A percentile compares a stretch with the other conserved stretches of the same genome.
phyloP scores from a whole-genome alignment of 2,329 filamentous ascomycete species.

The Pseudocercospora fuligena region DNA sequence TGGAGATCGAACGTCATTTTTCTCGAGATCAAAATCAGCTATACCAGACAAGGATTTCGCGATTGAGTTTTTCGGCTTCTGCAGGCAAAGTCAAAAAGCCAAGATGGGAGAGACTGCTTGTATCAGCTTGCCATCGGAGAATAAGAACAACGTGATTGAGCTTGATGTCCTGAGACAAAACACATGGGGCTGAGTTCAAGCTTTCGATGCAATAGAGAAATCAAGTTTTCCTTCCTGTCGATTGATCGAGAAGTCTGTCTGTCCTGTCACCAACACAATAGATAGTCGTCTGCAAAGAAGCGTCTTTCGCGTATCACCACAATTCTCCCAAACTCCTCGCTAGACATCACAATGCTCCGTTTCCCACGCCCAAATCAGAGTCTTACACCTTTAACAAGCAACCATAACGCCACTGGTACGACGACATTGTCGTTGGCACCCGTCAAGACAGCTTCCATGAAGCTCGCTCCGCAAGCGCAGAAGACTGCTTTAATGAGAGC shows the following conservation, averaged over 20 bases:
- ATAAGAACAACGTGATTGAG: background rate
- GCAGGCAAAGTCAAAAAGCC: background rate
- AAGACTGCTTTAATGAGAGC: slow-evolving; percentile 64
- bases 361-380: slow-evolving; percentile 46
- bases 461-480: slow-evolving; percentile 79
- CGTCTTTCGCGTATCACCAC: background rate
- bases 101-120: background rate
- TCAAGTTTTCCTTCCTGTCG: background rate
- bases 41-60: background rate
- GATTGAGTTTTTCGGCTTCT: background rate
- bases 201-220: background rate
- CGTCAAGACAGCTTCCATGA: slow-evolving; percentile 93
- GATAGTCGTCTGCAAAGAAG: background rate
- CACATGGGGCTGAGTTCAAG: background rate
- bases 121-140: background rate
- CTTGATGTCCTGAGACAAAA: background rate
- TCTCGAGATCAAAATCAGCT: background rate
- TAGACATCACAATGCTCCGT: slow-evolving; percentile 3
- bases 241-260: background rate
- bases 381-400: slow-evolving; percentile 79
- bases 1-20: background rate
- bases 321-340: slow-evolving; percentile 5
- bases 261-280: background rate
- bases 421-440: slow-evolving; percentile 99
- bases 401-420: slow-evolving; percentile 90